Evolutionary conservation across 306 rosid species (phyloP).

Genomic region (Herpetospermum pedunculosum): DNA sequence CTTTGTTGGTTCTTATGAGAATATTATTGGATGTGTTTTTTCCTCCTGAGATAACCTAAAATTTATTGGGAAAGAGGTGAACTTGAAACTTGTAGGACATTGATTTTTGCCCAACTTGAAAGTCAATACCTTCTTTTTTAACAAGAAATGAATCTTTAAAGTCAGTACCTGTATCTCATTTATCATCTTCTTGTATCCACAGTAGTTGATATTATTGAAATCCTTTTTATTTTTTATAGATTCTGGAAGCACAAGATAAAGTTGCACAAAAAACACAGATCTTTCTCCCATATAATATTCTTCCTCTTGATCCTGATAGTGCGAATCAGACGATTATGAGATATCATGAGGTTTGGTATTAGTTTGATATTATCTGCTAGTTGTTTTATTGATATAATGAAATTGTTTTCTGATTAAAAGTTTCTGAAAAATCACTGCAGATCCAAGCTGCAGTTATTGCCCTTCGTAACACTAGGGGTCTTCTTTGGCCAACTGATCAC

Average conservation of each 20-base stretch:
- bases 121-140: not conserved
- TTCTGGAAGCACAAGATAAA: constrained; percentile 89
- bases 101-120: not conserved
- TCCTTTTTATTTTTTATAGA: constrained; percentile 26
- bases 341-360: constrained; percentile 67
- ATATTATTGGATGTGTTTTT: not conserved
- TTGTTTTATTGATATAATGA: constrained; percentile 3
- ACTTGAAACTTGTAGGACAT: not conserved
- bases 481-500: constrained; percentile 82
- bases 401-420: not conserved
- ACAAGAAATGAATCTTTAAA: too few species aligned
- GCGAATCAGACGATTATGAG: constrained; percentile 88
- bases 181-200: not conserved
- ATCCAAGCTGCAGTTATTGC: constrained; percentile 89
- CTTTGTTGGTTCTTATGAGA: not conserved
- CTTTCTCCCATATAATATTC: constrained; percentile 88
- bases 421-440: constrained; percentile 25
- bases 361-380: not conserved
- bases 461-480: constrained; percentile 93
- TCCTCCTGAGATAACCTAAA: not conserved
- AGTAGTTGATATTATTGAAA: constrained; percentile 7
- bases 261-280: constrained; percentile 93
- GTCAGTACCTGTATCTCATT: not conserved
- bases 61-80: not conserved
- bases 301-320: constrained; percentile 99